These are phyloP conservation scores for Fusarium secorum DNA, from an alignment of 2,329 filamentous ascomycete genomes.

Conservation along the genomic window DNA sequence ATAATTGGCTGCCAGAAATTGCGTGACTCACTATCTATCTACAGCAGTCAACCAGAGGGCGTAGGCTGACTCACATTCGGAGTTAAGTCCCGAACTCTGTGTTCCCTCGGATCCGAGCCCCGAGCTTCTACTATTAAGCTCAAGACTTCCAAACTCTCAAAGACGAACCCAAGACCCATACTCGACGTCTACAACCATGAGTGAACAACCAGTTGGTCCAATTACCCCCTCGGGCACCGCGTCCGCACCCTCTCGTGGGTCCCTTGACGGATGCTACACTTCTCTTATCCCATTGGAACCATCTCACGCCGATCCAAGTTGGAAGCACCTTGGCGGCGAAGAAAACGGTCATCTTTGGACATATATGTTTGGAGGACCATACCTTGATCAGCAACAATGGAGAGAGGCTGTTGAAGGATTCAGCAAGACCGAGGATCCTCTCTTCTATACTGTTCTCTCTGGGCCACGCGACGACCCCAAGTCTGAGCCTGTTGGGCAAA, in stretches of 20 bases:
- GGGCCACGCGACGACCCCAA: slow-evolving; percentile 29
- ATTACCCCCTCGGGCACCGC: slow-evolving; percentile 25
- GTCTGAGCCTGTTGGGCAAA: slow-evolving; percentile 51
- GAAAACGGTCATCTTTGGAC: slow-evolving; percentile 47
- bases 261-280: slow-evolving; percentile 44
- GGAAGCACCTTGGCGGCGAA: slow-evolving; percentile 45
- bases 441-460: slow-evolving; percentile 56
- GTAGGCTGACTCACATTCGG: slow-evolving; percentile 18
- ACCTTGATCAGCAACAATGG: slow-evolving; percentile 31
- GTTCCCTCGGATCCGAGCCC: not conserved
- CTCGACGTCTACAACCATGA: not conserved
- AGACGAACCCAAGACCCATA: not conserved
- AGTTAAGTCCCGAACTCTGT: not conserved
- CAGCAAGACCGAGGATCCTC: slow-evolving; percentile 44
- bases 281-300: slow-evolving; percentile 42
- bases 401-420: slow-evolving; percentile 30
- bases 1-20: not conserved
- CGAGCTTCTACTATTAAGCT: not conserved
- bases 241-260: slow-evolving; percentile 16
- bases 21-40: not conserved
- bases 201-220: slow-evolving; percentile 30
- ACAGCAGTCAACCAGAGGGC: not conserved
- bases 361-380: slow-evolving; percentile 44
- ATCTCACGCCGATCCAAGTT: slow-evolving; percentile 42
- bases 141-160: not conserved